phyloP scores from a whole-genome alignment of 306 rosid species.

The Crotalaria pallida region DNA sequence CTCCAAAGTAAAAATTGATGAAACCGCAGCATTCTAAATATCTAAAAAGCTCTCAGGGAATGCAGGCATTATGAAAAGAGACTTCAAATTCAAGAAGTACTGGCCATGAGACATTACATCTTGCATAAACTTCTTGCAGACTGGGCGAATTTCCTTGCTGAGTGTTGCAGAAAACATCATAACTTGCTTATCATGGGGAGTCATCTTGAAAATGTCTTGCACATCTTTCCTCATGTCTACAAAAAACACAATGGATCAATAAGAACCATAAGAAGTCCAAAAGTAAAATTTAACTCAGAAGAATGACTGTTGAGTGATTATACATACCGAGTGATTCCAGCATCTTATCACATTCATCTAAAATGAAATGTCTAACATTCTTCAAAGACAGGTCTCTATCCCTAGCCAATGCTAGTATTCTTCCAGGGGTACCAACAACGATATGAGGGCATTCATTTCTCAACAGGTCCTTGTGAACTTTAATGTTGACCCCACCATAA shows the following conservation, averaged over 20 bases:
- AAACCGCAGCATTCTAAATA: constrained; percentile 35
- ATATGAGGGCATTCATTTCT: constrained; percentile 97
- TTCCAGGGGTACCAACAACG: constrained; percentile 99
- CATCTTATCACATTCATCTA: constrained; percentile 99
- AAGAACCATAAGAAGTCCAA: background rate
- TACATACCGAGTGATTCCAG: constrained; percentile 91
- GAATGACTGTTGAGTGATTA: background rate
- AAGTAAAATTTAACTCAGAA: background rate
- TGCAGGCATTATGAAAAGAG: constrained; percentile 61
- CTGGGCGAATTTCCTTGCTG: constrained; percentile 99
- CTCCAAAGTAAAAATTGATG: constrained; percentile 21
- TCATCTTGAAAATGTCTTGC: constrained; percentile 97
- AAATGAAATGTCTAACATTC: constrained; percentile 92
- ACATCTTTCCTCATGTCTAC: constrained; percentile 99
- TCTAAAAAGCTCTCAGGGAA: constrained; percentile 43
- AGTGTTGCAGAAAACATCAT: constrained; percentile 99
- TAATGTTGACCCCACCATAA: constrained; percentile 92
- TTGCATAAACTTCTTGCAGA: constrained; percentile 99
- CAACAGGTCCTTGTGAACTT: constrained; percentile 86
- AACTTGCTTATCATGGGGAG: constrained; percentile 98
- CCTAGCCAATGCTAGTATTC: constrained; percentile 78
- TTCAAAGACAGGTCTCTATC: constrained; percentile 87
- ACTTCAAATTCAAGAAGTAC: constrained; percentile 80
- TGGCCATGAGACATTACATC: constrained; percentile 97
- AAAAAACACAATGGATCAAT: constrained; percentile 13